Evolutionary conservation across 352 stramenopile genomes (phyloP).

Genomic region (Aphanomyces euteiches): DNA sequence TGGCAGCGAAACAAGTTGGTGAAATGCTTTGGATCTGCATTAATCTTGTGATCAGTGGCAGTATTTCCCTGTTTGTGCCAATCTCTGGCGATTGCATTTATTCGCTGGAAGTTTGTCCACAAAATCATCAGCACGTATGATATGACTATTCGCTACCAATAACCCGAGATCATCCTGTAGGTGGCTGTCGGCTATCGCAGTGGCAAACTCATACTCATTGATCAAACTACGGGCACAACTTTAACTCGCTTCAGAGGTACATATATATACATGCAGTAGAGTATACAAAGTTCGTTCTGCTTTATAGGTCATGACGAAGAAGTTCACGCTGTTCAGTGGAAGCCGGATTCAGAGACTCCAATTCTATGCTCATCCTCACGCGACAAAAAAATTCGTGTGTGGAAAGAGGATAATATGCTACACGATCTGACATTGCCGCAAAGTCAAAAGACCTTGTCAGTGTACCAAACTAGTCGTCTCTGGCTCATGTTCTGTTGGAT

Average conservation of each 20-base stretch:
- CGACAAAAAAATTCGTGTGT: conserved; percentile 69
- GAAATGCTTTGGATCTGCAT: not conserved
- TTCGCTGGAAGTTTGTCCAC: conserved; percentile 49
- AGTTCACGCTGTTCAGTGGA: conserved; percentile 58
- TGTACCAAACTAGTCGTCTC: conserved; percentile 61
- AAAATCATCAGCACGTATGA: conserved; percentile 5
- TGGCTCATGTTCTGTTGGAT: conserved; percentile 73
- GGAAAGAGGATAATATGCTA: conserved; percentile 35
- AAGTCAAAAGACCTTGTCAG: conserved; percentile 56
- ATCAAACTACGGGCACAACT: conserved; percentile 38
- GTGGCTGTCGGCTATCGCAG: conserved; percentile 70
- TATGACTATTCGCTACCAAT: not conserved
- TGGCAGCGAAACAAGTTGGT: conserved; percentile 59
- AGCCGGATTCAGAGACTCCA: conserved; percentile 6
- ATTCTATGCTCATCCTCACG: conserved; percentile 64
- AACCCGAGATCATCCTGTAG: not conserved
- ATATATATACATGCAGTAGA: not conserved
- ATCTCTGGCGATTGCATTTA: conserved; percentile 55
- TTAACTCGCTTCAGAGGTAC: conserved; percentile 43
- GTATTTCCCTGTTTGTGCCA: conserved; percentile 44
- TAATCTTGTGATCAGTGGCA: conserved; percentile 34
- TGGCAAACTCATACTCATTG: conserved; percentile 57
- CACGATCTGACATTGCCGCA: conserved; percentile 51
- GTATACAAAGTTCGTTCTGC: too few species aligned
- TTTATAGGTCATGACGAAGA: conserved; percentile 56